Conservation (phyloP, 2,329 filamentous ascomycete genomes). For the Rhytidhysteron rufulum region DNA sequence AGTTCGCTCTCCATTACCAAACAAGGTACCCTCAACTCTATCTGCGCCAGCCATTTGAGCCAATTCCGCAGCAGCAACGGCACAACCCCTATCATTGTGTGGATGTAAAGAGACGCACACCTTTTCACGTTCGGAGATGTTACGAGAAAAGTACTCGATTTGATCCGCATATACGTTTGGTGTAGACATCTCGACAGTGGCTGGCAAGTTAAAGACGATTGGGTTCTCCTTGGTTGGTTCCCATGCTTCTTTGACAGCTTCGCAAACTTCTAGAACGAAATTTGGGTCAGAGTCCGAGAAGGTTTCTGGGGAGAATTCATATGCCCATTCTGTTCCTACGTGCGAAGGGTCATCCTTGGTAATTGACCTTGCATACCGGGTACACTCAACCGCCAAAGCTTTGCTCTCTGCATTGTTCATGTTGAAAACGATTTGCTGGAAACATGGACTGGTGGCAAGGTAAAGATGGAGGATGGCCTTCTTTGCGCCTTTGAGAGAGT, state of each 20-base stretch:
- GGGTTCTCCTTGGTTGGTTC: slow-evolving; percentile 72
- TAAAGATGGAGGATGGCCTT: slow-evolving; percentile 96
- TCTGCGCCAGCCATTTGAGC: slow-evolving; percentile 96
- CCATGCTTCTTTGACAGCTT: slow-evolving; percentile 94
- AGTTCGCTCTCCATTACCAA: slow-evolving; percentile 92
- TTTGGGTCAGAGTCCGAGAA: slow-evolving; percentile 90
- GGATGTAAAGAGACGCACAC: slow-evolving; percentile 86
- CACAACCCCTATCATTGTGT: slow-evolving; percentile 91
- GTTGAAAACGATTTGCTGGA: slow-evolving; percentile 85
- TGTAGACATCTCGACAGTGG: slow-evolving; percentile 91
- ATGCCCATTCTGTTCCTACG: slow-evolving; percentile 65
- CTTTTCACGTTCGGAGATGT: slow-evolving; percentile 81
- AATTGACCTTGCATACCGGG: slow-evolving; percentile 80
- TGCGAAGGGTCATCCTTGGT: slow-evolving; percentile 71
- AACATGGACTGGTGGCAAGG: slow-evolving; percentile 92
- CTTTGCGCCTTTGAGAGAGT: slow-evolving; percentile 82
- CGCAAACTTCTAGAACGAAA: slow-evolving; percentile 77
- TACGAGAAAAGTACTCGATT: slow-evolving; percentile 89
- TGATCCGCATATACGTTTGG: slow-evolving; percentile 95
- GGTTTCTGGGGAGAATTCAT: slow-evolving; percentile 80
- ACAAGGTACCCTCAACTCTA: slow-evolving; percentile 88
- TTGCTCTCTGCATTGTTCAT: slow-evolving; percentile 79
- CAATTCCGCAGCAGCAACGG: slow-evolving; percentile 83
- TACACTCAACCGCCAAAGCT: slow-evolving; percentile 78
- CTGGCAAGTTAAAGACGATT: slow-evolving; percentile 95